phyloP scores from a whole-genome alignment of 2,329 filamentous ascomycete species.

The Ophiostoma perfectum region DNA sequence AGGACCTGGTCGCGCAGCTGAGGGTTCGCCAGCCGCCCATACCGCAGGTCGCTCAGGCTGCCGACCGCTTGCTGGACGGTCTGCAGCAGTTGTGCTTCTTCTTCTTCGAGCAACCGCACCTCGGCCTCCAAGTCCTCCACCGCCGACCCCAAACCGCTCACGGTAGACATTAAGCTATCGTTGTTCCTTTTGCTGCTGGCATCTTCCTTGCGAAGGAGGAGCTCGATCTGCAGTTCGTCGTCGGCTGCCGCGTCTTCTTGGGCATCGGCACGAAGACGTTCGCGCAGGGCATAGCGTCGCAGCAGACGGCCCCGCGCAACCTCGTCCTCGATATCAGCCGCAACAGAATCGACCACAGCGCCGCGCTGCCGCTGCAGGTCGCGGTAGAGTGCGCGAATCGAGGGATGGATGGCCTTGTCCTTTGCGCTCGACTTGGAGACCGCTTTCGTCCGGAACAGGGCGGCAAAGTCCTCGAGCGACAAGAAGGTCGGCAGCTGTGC shows the following conservation, averaged over 20 bases:
- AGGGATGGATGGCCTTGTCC: slow-evolving; percentile 37
- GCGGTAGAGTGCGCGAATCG: slow-evolving; percentile 65
- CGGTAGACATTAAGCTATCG: neutral
- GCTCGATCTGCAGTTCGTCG: slow-evolving; percentile 59
- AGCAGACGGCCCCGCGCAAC: slow-evolving; percentile 53
- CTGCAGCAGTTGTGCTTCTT: slow-evolving; percentile 58
- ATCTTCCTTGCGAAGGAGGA: slow-evolving; percentile 38
- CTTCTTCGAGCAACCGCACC: slow-evolving; percentile 57
- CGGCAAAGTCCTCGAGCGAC: slow-evolving; percentile 67
- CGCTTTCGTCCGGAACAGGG: slow-evolving; percentile 55
- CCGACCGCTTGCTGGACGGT: slow-evolving; percentile 63
- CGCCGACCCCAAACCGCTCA: slow-evolving; percentile 42
- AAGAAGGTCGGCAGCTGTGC: slow-evolving; percentile 68
- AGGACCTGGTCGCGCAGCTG: slow-evolving; percentile 62
- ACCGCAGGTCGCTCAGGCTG: slow-evolving; percentile 73
- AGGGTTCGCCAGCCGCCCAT: slow-evolving; percentile 65
- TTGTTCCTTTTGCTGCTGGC: neutral
- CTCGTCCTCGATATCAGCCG: slow-evolving; percentile 60
- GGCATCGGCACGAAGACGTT: slow-evolving; percentile 46
- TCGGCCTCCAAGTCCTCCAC: slow-evolving; percentile 65
- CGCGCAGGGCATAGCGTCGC: slow-evolving; percentile 51
- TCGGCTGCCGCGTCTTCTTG: slow-evolving; percentile 56
- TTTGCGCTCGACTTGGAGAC: neutral
- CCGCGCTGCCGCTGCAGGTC: slow-evolving; percentile 73
- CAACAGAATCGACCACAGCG: slow-evolving; percentile 61